A percentile compares a stretch with the other conserved stretches of the same genome.
phyloP scores from a whole-genome alignment of 495 filamentous ascomycete genomes.

The Tuber brumale region DNA sequence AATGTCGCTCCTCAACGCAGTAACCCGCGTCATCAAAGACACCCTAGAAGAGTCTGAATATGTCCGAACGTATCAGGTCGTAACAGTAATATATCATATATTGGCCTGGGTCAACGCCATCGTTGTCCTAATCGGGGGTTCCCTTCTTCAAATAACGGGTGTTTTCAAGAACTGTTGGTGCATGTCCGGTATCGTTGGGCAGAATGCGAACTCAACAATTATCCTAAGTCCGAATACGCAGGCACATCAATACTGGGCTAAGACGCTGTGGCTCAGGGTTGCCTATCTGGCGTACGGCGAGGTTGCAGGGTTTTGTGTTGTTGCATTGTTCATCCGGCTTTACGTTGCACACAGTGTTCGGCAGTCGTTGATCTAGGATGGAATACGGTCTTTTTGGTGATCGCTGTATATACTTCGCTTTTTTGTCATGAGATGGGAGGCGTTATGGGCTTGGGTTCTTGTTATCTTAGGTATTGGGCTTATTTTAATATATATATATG shows the following conservation, averaged over 20 bases:
- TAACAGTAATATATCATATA: slow-evolving; percentile 12
- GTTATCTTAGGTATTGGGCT: neutral
- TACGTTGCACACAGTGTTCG: slow-evolving; percentile 27
- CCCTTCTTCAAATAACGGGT: slow-evolving; percentile 31
- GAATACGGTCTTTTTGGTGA: neutral
- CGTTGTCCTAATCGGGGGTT: slow-evolving; percentile 31
- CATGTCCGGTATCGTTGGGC: slow-evolving; percentile 27
- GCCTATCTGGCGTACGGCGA: slow-evolving; percentile 34
- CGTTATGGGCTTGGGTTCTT: neutral
- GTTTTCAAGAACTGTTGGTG: slow-evolving; percentile 38
- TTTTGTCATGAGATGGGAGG: neutral
- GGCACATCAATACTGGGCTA: slow-evolving; percentile 33
- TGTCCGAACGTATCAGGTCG: neutral
- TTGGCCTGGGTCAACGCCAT: slow-evolving; percentile 27
- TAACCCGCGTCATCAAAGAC: slow-evolving; percentile 30
- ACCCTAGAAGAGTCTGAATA: slow-evolving; percentile 6
- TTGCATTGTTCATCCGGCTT: slow-evolving; percentile 25
- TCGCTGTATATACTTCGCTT: neutral
- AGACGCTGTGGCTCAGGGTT: slow-evolving; percentile 29
- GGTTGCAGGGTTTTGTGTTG: slow-evolving; percentile 25
- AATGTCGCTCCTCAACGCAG: slow-evolving; percentile 28
- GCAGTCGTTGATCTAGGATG: slow-evolving; percentile 14
- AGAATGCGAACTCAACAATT: slow-evolving; percentile 22
- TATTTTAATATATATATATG: neutral
- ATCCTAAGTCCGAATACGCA: slow-evolving; percentile 30